Evolutionary conservation across 2,329 filamentous ascomycete genomes (phyloP).

Genomic region (Chlorencoelia australis): DNA sequence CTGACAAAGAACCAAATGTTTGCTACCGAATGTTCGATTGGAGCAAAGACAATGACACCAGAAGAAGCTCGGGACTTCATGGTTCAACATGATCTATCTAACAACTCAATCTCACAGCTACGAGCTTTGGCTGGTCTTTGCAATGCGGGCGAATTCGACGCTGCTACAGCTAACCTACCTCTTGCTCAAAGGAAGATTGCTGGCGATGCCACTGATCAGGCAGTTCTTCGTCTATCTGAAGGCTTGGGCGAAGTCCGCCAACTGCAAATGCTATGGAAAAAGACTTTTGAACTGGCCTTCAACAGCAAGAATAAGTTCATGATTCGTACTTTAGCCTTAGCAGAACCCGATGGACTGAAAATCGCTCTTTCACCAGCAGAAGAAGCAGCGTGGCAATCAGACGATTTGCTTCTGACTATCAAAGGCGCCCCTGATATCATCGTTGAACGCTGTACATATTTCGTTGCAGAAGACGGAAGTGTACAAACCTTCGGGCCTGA

Average conservation of each 20-base stretch:
- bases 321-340: slow-evolving; percentile 51
- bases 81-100: slow-evolving; percentile 15
- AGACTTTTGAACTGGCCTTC: slow-evolving; percentile 58
- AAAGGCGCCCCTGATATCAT: slow-evolving; percentile 63
- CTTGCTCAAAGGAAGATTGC: slow-evolving; percentile 52
- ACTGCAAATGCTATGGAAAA: slow-evolving; percentile 51
- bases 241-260: slow-evolving; percentile 47
- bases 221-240: slow-evolving; percentile 62
- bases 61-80: slow-evolving; percentile 38
- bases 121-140: slow-evolving; percentile 54
- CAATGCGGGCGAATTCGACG: slow-evolving; percentile 67
- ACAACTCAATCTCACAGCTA: slow-evolving; percentile 44
- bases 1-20: slow-evolving; percentile 60
- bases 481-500: slow-evolving; percentile 37
- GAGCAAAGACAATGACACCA: slow-evolving; percentile 31
- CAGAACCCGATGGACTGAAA: slow-evolving; percentile 9
- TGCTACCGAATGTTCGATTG: slow-evolving; percentile 57
- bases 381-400: slow-evolving; percentile 5
- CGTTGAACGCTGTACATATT: slow-evolving; percentile 55
- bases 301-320: slow-evolving; percentile 80
- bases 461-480: slow-evolving; percentile 45
- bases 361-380: slow-evolving; percentile 9
- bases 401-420: slow-evolving; percentile 46
- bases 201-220: slow-evolving; percentile 67
- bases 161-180: slow-evolving; percentile 46